Evolutionary conservation across 2,329 filamentous ascomycete genomes (phyloP).

Genomic region (Ceratocystis destructans): DNA sequence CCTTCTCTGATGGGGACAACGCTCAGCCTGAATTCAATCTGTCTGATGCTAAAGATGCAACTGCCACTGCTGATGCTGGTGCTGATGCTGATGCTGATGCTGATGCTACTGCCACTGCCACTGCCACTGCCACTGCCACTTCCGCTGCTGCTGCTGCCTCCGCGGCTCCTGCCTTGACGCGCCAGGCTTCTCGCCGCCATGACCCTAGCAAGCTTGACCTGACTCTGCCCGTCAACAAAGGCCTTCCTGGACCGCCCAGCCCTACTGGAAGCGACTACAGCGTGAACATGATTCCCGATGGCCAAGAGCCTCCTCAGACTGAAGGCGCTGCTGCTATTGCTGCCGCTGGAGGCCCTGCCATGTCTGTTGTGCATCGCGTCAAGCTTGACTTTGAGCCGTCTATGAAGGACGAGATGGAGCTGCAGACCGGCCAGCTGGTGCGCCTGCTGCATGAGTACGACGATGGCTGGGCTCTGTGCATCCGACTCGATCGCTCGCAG

Average conservation of each 20-base stretch:
- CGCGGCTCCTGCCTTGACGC: conserved; percentile 26
- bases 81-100: too few species aligned
- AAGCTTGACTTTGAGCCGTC: conserved; percentile 89
- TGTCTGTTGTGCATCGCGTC: conserved; percentile 68
- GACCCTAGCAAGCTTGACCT: conserved; percentile 40
- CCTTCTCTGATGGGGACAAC: conserved; percentile 47
- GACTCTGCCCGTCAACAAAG: conserved; percentile 31
- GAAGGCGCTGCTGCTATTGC: conserved; percentile 46
- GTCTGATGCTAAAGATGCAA: conserved; percentile 25
- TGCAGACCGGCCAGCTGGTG: conserved; percentile 70
- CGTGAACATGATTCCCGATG: conserved; percentile 39
- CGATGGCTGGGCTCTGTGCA: conserved; percentile 94
- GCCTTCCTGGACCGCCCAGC: conserved; percentile 35
- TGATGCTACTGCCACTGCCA: too few species aligned
- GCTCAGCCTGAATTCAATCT: conserved; percentile 29
- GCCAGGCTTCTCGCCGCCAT: conserved; percentile 44
- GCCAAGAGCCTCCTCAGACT: conserved; percentile 33
- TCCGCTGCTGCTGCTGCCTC: conserved; percentile 30
- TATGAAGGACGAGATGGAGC: conserved; percentile 78
- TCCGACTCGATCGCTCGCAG: conserved; percentile 73
- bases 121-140: conserved; percentile 29
- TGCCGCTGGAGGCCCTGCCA: conserved; percentile 45
- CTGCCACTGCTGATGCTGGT: conserved; percentile 22
- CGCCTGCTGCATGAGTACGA: conserved; percentile 91
- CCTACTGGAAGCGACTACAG: conserved; percentile 52